Conservation (phyloP, 2,329 filamentous ascomycete genomes). For the Aspergillus unguis region DNA sequence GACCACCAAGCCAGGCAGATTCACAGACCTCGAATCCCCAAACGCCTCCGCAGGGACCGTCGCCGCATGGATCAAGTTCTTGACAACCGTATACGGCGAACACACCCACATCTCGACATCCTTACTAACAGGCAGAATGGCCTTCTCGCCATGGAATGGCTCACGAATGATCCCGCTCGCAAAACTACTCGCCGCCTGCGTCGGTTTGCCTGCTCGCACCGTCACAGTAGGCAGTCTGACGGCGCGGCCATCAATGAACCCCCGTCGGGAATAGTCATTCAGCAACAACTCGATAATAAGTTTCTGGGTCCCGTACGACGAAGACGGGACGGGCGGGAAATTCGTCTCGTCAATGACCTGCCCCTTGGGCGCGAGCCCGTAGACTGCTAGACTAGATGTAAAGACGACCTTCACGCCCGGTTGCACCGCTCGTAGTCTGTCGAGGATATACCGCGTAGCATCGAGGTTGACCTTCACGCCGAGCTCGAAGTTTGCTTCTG, state of each 20-base stretch:
- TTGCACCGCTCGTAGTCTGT: conserved; percentile 44
- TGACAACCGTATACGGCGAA: conserved; percentile 53
- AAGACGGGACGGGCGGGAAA: conserved; percentile 47
- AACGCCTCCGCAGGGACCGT: conserved; percentile 51
- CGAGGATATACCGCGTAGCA: conserved; percentile 47
- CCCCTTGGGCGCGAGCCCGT: conserved; percentile 47
- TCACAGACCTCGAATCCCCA: conserved; percentile 52
- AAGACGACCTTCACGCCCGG: conserved; percentile 50
- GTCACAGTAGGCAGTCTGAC: conserved; percentile 52
- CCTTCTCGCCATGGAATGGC: conserved; percentile 50
- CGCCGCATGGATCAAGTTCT: conserved; percentile 54
- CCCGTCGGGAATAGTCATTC: conserved; percentile 52
- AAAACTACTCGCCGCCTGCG: conserved; percentile 51
- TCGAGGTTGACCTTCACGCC: conserved; percentile 53
- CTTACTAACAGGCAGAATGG: conserved; percentile 49
- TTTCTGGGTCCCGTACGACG: conserved; percentile 53
- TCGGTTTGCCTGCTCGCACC: conserved; percentile 51
- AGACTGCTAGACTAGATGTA: conserved; percentile 50
- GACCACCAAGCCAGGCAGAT: conserved; percentile 55
- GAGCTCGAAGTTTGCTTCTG: conserved; percentile 52
- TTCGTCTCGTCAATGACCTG: conserved; percentile 45
- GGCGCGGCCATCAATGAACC: conserved; percentile 46
- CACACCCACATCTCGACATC: conserved; percentile 58
- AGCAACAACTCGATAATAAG: conserved; percentile 50
- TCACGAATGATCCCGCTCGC: conserved; percentile 54